These are phyloP conservation scores for Yamadazyma aaseri DNA, from an alignment of 1,139 yeast species.

Conservation along the genomic window DNA sequence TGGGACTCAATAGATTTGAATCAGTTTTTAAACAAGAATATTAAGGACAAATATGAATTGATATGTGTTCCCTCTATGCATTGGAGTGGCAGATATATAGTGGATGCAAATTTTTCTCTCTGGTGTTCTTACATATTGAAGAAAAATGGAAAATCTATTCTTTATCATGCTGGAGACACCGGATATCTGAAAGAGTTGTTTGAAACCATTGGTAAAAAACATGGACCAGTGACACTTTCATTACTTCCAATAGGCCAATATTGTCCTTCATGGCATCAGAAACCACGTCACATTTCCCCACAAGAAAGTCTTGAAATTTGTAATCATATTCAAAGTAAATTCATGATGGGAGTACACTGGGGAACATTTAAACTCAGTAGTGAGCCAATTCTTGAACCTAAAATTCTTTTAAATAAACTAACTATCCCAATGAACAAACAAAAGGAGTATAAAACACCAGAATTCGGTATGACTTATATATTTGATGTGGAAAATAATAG, in stretches of 20 bases:
- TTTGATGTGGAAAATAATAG: constrained; percentile 26
- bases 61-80: constrained; percentile 97
- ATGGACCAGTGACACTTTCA: constrained; percentile 66
- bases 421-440: constrained; percentile 21
- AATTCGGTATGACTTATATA: constrained; percentile 42
- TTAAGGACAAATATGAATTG: constrained; percentile 62
- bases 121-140: constrained; percentile 86
- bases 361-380: constrained; percentile 90
- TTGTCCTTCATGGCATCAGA: constrained; percentile 93
- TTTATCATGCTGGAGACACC: constrained; percentile 94
- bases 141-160: constrained; percentile 63
- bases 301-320: constrained; percentile 70
- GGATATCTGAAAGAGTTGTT: constrained; percentile 80
- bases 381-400: constrained; percentile 85
- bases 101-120: constrained; percentile 75
- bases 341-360: constrained; percentile 90
- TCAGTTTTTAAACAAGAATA: constrained; percentile 24
- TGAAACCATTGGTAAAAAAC: constrained; percentile 56
- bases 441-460: constrained; percentile 32
- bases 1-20: constrained; percentile 68
- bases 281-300: constrained; percentile 86
- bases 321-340: constrained; percentile 57
- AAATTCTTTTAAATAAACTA: constrained; percentile 32
- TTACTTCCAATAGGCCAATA: constrained; percentile 93
- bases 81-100: constrained; percentile 84